Evolutionary conservation across 176 grass and related monocot species (phyloP), one percentile per base, ranked within the genome.

Genomic region (Aechmea fasciata): DNA sequence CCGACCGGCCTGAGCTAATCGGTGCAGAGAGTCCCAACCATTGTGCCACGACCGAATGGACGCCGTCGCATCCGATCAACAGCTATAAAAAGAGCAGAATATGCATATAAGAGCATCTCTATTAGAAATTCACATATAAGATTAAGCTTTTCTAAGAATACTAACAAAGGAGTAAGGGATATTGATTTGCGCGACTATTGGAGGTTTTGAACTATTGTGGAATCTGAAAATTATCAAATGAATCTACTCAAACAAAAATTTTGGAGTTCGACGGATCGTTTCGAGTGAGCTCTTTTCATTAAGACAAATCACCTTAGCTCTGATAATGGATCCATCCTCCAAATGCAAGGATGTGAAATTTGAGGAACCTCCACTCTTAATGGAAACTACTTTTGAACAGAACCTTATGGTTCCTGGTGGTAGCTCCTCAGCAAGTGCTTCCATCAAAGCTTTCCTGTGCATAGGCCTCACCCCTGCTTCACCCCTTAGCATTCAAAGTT

Each of bases 11-110:
- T 0, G 83, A 79, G 23, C 57, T 77, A 19, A 12, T 75, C 10
- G 91, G 84, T 26, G 87, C 41, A 9, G 79, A 65, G 52, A 87
- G 10, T 7, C 81, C 84, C 81, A 90, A 63, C 81, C 91, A 90
- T 48, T 53, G 81, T 13, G 87, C 87, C 5, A 90, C 81, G 52
- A 69, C 64, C 1, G 91, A 96, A 75, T 83, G 78, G 26, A 87
- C 65, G 11, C 87, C 87, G 67, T 96, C 91, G 74, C 87, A 90
- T 11, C 91, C 87, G 14, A 87, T 83, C 54, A 96, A 17, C 4
- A 82, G 70, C 90, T 88, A 72, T 23, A 9, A 9, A 6, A 64
- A 10, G 29, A 17, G 18, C n/a, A 55, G 47, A 3, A 57, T 19
- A 47, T 14, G 51, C 14, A 49, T 0, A 26, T 69, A 48, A 18